A percentile compares a stretch with the other conserved stretches of the same genome.
These are phyloP conservation scores for Aristolochia californica DNA, from an alignment of 164 flowering plant species.

Conservation along the genomic window DNA sequence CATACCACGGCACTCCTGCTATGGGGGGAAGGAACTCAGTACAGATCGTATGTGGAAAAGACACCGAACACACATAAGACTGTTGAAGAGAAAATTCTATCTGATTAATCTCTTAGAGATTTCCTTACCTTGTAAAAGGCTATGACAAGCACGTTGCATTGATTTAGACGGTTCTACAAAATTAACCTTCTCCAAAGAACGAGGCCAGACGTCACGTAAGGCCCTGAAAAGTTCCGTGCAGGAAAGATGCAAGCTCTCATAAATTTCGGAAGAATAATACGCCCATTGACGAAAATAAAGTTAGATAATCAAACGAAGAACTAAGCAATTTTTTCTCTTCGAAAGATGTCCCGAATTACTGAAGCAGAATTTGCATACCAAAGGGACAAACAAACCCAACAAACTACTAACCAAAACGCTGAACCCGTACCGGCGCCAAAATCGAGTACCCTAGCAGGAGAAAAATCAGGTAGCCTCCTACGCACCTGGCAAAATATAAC, in stretches of 20 bases:
- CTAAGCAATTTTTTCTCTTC: too few relatives aligned
- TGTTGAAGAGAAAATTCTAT: too few relatives aligned
- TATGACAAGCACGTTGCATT: slow-evolving; percentile 85
- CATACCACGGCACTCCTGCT: too few relatives aligned
- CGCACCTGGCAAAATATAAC: slow-evolving; percentile 36
- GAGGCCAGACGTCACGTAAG: slow-evolving; percentile 81
- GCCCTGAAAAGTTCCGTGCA: slow-evolving; percentile 48
- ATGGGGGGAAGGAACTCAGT: too few relatives aligned
- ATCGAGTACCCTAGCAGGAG: slow-evolving; percentile 77
- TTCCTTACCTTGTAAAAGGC: slow-evolving; percentile 56
- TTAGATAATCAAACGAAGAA: too few relatives aligned
- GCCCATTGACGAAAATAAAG: too few relatives aligned
- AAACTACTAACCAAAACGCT: slow-evolving; percentile 63
- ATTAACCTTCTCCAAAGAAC: slow-evolving; percentile 52
- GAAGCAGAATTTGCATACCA: too few relatives aligned
- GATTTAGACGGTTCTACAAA: slow-evolving; percentile 89
- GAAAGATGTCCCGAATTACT: too few relatives aligned
- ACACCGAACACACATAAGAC: too few relatives aligned
- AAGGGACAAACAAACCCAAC: too few relatives aligned
- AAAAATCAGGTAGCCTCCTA: slow-evolving; percentile 70
- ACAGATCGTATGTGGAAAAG: too few relatives aligned
- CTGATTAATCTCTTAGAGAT: too few relatives aligned
- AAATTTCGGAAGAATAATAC: background rate
- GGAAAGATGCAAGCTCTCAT: background rate
- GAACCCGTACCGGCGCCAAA: slow-evolving; percentile 98